phyloP scores from a whole-genome alignment of 768 basidiomycete genomes.

The Boletellus sp. region DNA sequence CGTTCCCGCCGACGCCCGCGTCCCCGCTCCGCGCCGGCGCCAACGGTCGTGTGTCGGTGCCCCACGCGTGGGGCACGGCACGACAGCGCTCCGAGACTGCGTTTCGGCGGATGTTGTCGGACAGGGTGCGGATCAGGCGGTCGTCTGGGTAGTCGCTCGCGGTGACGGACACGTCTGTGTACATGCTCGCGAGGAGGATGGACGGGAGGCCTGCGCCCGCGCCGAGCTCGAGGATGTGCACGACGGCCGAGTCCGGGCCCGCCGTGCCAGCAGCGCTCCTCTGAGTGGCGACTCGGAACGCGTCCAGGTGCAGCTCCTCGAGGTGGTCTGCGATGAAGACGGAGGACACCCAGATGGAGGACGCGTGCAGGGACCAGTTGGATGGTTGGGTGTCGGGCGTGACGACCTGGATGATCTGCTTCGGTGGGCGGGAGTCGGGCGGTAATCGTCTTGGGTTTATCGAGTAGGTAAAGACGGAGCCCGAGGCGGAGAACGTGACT shows the following conservation, averaged over 20 bases:
- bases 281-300: conserved; percentile 8
- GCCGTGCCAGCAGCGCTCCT: too few species aligned
- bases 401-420: conserved; percentile 38
- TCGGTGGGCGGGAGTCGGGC: conserved; percentile 4
- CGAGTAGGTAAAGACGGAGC: conserved; percentile 49
- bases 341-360: conserved; percentile 71
- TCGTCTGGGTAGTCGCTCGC: conserved; percentile 74
- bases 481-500: conserved; percentile 55
- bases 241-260: neutral
- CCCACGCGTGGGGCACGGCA: conserved; percentile 64
- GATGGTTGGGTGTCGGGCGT: conserved; percentile 63
- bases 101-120: conserved; percentile 55
- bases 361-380: conserved; percentile 77
- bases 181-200: conserved; percentile 56
- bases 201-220: conserved; percentile 74
- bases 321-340: conserved; percentile 66
- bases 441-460: conserved; percentile 12
- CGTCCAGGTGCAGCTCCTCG: conserved; percentile 40
- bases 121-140: conserved; percentile 52
- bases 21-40: neutral
- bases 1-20: conserved; percentile 7
- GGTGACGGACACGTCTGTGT: conserved; percentile 40
- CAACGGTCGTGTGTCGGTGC: conserved; percentile 39
- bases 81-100: conserved; percentile 43
- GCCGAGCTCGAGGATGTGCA: conserved; percentile 64